Conservation (phyloP, 192 early-diverging fungal species). For the Rhizophagus clarus region DNA sequence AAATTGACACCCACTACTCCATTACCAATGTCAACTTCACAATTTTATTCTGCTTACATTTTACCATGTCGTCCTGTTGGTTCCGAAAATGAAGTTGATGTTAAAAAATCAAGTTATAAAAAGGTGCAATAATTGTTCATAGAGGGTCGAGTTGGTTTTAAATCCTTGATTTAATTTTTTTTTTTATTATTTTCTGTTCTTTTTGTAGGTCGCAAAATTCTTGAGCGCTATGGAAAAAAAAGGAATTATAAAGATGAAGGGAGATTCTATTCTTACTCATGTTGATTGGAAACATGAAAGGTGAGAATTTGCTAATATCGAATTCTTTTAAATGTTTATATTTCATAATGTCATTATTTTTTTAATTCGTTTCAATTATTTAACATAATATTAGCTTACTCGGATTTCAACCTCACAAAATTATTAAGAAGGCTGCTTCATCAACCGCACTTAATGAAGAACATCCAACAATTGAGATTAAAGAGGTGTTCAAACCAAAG, state of each 20-base stretch:
- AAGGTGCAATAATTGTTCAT: slow-evolving; percentile 46
- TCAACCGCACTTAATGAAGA: slow-evolving; percentile 4
- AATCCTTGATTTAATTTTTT: neutral
- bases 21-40: slow-evolving; percentile 75
- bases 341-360: too few species aligned
- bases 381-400: slow-evolving; percentile 29
- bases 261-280: slow-evolving; percentile 61
- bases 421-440: slow-evolving; percentile 37
- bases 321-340: too few species aligned
- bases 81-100: slow-evolving; percentile 61
- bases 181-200: too few species aligned
- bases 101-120: slow-evolving; percentile 85
- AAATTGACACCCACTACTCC: slow-evolving; percentile 62
- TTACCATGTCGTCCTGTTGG: slow-evolving; percentile 64
- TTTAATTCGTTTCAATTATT: neutral
- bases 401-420: slow-evolving; percentile 35
- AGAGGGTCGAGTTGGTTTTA: too few species aligned
- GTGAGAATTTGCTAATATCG: slow-evolving; percentile 36
- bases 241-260: slow-evolving; percentile 82
- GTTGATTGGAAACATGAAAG: slow-evolving; percentile 65
- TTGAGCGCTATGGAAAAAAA: slow-evolving; percentile 86
- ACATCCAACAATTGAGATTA: slow-evolving; percentile 40
- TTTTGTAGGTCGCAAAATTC: slow-evolving; percentile 68
- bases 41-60: slow-evolving; percentile 78
- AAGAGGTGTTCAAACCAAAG: slow-evolving; percentile 61